phyloP scores from a whole-genome alignment of 495 filamentous ascomycete species.

The Aspergillus kassunensis region DNA sequence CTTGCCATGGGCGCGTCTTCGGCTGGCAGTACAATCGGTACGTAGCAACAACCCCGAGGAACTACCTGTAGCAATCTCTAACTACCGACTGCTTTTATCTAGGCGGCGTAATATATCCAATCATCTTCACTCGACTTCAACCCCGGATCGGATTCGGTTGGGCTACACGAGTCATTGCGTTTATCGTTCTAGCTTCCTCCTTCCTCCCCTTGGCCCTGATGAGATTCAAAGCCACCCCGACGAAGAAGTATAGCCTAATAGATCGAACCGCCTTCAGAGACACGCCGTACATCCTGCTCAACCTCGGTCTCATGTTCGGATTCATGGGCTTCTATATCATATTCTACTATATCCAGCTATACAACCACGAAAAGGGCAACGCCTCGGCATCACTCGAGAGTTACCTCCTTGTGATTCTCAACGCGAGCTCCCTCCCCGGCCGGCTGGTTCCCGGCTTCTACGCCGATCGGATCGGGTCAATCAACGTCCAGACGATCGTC shows the following conservation, averaged over 20 bases:
- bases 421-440: conserved; percentile 30
- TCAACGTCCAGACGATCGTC: too few relatives aligned
- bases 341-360: conserved; percentile 60
- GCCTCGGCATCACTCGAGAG: conserved; percentile 45
- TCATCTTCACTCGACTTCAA: conserved; percentile 45
- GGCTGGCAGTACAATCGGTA: conserved; percentile 35
- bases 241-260: conserved; percentile 15
- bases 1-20: conserved; percentile 45
- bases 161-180: conserved; percentile 48
- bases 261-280: conserved; percentile 28
- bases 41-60: too few relatives aligned
- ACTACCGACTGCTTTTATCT: too few relatives aligned
- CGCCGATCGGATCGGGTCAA: too few relatives aligned
- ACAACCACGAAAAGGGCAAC: conserved; percentile 41
- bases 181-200: conserved; percentile 43
- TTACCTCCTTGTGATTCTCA: conserved; percentile 32
- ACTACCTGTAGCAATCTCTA: too few relatives aligned
- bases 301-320: conserved; percentile 32
- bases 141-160: conserved; percentile 45
- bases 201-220: conserved; percentile 29
- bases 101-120: conserved; percentile 52
- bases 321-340: conserved; percentile 61
- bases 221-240: neutral
- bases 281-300: conserved; percentile 27
- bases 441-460: too few relatives aligned